Conservation (phyloP, 352 stramenopile species). For the Globisporangium viniferum region DNA sequence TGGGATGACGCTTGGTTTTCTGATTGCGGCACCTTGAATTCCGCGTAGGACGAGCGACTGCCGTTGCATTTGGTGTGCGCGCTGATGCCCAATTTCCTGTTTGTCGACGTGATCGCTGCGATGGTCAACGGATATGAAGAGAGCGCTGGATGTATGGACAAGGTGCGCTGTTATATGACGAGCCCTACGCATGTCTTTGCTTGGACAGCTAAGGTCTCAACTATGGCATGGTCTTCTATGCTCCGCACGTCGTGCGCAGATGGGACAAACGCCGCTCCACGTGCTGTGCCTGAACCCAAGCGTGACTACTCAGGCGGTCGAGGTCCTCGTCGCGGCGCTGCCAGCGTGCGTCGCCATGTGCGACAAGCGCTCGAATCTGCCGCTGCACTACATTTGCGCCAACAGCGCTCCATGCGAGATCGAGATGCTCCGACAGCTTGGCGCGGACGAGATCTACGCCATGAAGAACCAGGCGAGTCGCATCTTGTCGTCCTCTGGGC, state of each 20-base stretch:
- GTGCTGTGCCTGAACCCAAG: slow-evolving; percentile 44
- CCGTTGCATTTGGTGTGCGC: slow-evolving; percentile 55
- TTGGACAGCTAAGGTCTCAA: too few relatives aligned
- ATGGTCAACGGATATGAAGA: slow-evolving; percentile 39
- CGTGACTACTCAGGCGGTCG: slow-evolving; percentile 39
- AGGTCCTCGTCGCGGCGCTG: slow-evolving; percentile 30
- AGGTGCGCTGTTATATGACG: slow-evolving; percentile 20
- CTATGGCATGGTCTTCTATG: too few relatives aligned
- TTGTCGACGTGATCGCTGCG: slow-evolving; percentile 51
- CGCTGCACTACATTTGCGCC: slow-evolving; percentile 50
- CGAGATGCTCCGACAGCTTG: slow-evolving; percentile 41
- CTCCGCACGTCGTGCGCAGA: slow-evolving; percentile 8
- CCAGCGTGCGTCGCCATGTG: slow-evolving; percentile 30
- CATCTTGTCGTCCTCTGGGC: background rate
- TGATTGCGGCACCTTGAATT: background rate
- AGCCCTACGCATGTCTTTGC: too few relatives aligned
- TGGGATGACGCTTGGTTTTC: background rate
- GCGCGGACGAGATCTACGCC: slow-evolving; percentile 26
- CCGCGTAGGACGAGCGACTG: slow-evolving; percentile 34
- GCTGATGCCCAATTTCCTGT: slow-evolving; percentile 45
- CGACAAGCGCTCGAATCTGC: slow-evolving; percentile 40
- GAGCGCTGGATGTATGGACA: slow-evolving; percentile 34
- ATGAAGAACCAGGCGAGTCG: slow-evolving; percentile 38
- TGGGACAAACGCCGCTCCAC: slow-evolving; percentile 50
- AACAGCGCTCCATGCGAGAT: slow-evolving; percentile 35